Conservation (phyloP, 306 rosid genomes). For the Sindora glabra region DNA sequence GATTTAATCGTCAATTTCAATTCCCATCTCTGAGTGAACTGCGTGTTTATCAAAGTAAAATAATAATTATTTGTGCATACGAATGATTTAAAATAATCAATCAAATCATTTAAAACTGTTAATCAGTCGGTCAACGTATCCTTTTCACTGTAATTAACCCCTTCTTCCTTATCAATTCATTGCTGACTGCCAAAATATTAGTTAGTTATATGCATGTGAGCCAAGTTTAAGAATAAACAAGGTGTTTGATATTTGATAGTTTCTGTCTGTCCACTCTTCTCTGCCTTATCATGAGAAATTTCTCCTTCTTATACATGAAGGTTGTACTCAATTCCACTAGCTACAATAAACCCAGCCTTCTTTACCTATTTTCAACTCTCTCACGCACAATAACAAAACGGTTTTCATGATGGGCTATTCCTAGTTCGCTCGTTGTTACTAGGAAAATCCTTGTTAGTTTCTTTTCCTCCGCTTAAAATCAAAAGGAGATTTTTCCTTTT, state of each 20-base stretch:
- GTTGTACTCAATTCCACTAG: too few relatives aligned
- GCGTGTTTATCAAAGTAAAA: constrained; percentile 13
- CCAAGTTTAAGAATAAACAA: constrained; percentile 27
- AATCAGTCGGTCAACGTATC: too few relatives aligned
- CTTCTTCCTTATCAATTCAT: background rate
- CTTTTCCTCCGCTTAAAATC: too few relatives aligned
- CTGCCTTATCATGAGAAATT: constrained; percentile 27
- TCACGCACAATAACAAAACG: too few relatives aligned
- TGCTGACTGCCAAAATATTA: background rate
- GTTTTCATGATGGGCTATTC: too few relatives aligned
- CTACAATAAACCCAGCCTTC: too few relatives aligned
- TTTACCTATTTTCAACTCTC: too few relatives aligned
- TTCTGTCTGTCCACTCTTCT: background rate
- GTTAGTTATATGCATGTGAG: background rate
- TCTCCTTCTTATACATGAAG: too few relatives aligned
- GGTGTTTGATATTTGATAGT: constrained; percentile 14
- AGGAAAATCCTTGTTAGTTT: background rate
- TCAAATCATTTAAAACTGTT: too few relatives aligned
- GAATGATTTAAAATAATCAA: too few relatives aligned
- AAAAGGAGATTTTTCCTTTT: too few relatives aligned
- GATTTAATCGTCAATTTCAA: background rate
- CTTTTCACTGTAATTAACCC: constrained; percentile 7
- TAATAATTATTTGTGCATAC: background rate
- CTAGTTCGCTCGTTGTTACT: too few relatives aligned
- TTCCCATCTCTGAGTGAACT: constrained; percentile 12